Percentiles rank a stretch among this genome's conserved stretches.
Conservation (phyloP, 306 rosid species). For the Fragaria iinumae region DNA sequence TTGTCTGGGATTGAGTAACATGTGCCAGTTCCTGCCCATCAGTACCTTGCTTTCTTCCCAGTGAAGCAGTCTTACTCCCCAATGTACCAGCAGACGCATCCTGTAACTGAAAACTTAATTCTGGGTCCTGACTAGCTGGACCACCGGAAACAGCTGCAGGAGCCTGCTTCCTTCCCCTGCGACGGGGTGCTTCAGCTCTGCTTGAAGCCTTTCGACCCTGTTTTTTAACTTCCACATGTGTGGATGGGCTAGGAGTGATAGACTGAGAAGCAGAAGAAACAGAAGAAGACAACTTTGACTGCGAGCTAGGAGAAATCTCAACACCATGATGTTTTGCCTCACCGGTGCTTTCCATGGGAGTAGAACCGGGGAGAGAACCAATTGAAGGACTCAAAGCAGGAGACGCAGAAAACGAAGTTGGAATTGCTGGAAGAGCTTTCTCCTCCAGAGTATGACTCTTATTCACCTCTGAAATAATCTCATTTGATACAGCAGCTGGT, state of each 20-base stretch:
- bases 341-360: constrained; percentile 30
- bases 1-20: constrained; percentile 48
- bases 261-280: constrained; percentile 37
- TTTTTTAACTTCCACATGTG: constrained; percentile 55
- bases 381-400: constrained; percentile 38
- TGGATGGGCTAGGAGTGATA: constrained; percentile 42
- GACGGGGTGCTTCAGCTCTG: constrained; percentile 73
- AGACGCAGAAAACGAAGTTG: constrained; percentile 34
- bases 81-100: constrained; percentile 44
- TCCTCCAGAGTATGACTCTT: constrained; percentile 38
- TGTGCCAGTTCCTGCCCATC: constrained; percentile 41
- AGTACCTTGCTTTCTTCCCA: constrained; percentile 39
- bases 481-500: constrained; percentile 26
- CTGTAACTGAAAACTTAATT: constrained; percentile 42
- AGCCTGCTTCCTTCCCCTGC: constrained; percentile 72
- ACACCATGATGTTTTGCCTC: constrained; percentile 33
- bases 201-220: constrained; percentile 74
- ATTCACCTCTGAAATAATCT: constrained; percentile 30
- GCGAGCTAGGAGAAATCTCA: constrained; percentile 41
- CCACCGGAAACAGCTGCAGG: constrained; percentile 35
- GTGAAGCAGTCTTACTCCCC: constrained; percentile 38
- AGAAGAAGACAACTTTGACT: constrained; percentile 36
- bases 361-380: constrained; percentile 36
- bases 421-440: constrained; percentile 33
- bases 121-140: constrained; percentile 50